Conservation (phyloP, 2,329 filamentous ascomycete genomes). For the Cryphonectria naterciae region DNA sequence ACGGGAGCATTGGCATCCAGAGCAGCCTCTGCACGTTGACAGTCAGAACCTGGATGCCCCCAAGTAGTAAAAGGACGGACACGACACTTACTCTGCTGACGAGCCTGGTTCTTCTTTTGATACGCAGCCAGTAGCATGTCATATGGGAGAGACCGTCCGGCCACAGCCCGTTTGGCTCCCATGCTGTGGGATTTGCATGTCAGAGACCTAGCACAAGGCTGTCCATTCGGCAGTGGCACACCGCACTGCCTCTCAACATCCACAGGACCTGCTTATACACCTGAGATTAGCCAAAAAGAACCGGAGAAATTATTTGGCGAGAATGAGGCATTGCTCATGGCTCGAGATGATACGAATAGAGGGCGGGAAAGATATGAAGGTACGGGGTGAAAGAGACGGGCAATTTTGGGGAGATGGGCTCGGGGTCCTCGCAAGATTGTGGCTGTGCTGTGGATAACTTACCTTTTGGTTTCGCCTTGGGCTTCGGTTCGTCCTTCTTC, state of each 20-base stretch:
- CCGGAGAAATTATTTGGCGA: not conserved
- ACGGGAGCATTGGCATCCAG: constrained; percentile 92
- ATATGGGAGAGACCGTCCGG: constrained; percentile 84
- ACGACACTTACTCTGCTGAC: constrained; percentile 83
- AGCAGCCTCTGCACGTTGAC: constrained; percentile 70
- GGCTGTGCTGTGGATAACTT: constrained; percentile 25
- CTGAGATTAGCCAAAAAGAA: not conserved
- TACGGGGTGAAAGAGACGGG: not conserved
- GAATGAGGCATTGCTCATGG: not conserved
- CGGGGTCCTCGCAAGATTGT: not conserved
- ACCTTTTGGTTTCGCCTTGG: constrained; percentile 87
- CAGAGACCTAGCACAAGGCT: constrained; percentile 82
- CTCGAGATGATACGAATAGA: not conserved
- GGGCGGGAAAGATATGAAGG: not conserved
- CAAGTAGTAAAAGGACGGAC: not conserved
- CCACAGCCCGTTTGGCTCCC: constrained; percentile 88
- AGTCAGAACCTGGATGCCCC: not conserved
- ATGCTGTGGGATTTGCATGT: constrained; percentile 96
- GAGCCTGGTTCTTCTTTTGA: constrained; percentile 98
- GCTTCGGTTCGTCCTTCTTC: constrained; percentile 90
- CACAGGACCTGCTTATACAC: constrained; percentile 66
- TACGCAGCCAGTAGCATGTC: constrained; percentile 88
- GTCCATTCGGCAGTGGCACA: constrained; percentile 82
- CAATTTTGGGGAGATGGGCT: not conserved
- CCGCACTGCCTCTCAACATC: constrained; percentile 95